These are phyloP conservation scores for Aspergillus sp. DNA, from an alignment of 2,329 filamentous ascomycete species.

Conservation along the genomic window DNA sequence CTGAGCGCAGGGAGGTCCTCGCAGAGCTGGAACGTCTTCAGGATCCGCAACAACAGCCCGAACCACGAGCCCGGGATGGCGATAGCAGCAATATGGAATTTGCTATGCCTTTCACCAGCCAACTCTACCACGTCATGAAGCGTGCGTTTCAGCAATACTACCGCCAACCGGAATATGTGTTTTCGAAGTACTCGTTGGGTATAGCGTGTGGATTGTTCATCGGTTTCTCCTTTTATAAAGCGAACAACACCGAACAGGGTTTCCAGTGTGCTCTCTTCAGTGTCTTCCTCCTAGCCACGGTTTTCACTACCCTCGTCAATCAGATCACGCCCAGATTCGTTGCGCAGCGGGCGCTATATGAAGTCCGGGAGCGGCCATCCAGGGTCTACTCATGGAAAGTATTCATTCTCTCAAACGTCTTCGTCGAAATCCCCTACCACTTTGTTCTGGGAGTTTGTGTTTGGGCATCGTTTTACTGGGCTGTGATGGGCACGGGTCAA, in stretches of 20 bases:
- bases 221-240: constrained; percentile 75
- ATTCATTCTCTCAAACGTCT: constrained; percentile 79
- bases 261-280: constrained; percentile 83
- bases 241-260: constrained; percentile 70
- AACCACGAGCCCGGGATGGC: constrained; percentile 48
- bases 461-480: constrained; percentile 84
- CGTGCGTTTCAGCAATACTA: constrained; percentile 90
- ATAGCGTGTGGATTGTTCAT: constrained; percentile 67
- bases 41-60: constrained; percentile 60
- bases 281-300: constrained; percentile 70
- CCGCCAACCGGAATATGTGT: constrained; percentile 83
- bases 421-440: constrained; percentile 85
- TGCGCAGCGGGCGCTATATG: constrained; percentile 75
- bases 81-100: constrained; percentile 68
- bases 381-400: constrained; percentile 83
- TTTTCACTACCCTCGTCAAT: constrained; percentile 55
- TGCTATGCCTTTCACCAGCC: constrained; percentile 68
- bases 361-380: constrained; percentile 78
- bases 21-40: constrained; percentile 63
- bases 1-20: constrained; percentile 62
- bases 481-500: constrained; percentile 65
- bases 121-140: constrained; percentile 66
- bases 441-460: constrained; percentile 70
- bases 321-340: constrained; percentile 77
- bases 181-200: constrained; percentile 73